Conservation (phyloP, 106 monocot genomes). For the Dioscorea alata region DNA sequence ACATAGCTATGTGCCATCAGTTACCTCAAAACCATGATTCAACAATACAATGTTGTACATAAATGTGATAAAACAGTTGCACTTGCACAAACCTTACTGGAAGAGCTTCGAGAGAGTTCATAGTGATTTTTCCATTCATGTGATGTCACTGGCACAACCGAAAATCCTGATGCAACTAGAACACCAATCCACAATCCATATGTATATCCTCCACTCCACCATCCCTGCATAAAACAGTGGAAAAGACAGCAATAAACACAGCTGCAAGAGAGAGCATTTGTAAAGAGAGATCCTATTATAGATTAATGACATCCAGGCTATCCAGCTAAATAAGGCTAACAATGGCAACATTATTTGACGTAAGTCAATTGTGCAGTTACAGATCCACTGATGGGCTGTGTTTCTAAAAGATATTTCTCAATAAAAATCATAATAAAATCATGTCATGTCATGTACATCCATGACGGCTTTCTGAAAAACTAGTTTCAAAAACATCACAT, state of each 20-base stretch:
- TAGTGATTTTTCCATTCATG: slow-evolving; percentile 86
- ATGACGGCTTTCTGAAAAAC: no score
- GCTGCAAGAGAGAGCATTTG: no score
- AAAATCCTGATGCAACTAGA: slow-evolving; percentile 93
- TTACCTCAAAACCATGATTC: not conserved
- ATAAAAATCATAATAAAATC: no score
- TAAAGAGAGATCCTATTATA: no score
- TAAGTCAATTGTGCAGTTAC: no score
- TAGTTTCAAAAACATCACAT: no score
- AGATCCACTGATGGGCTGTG: no score
- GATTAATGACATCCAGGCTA: no score
- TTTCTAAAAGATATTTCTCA: no score
- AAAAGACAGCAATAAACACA: not conserved
- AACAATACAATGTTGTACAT: not conserved
- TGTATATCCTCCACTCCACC: slow-evolving; percentile 96
- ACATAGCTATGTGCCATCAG: not conserved
- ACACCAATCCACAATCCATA: slow-evolving; percentile 94
- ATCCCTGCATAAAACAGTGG: slow-evolving; percentile 47
- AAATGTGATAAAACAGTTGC: not conserved
- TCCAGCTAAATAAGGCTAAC: no score
- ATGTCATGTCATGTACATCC: no score
- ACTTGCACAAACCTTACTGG: slow-evolving; percentile 57
- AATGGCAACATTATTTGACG: no score
- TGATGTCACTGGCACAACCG: slow-evolving; percentile 81
- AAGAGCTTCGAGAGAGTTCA: slow-evolving; percentile 47